Evolutionary conservation across 371 early-diverging fungal genomes (phyloP).

Genomic region (Ordospora colligata): DNA sequence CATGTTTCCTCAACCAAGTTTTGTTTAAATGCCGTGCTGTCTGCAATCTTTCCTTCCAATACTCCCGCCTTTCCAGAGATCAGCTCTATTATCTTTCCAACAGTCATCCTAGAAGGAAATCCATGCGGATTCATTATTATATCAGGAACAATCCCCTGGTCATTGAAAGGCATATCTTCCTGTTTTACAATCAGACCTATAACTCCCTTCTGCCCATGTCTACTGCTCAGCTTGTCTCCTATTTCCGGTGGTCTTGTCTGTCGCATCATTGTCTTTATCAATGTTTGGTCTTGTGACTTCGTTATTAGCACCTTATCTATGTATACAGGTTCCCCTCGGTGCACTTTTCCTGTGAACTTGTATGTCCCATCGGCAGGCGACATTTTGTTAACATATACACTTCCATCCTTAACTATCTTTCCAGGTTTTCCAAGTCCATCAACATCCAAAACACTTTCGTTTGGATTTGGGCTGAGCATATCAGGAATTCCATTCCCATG

Average conservation of each 20-base stretch:
- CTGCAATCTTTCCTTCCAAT: constrained; percentile 78
- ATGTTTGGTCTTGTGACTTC: constrained; percentile 76
- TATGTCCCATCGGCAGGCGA: constrained; percentile 63
- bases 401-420: constrained; percentile 67
- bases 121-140: constrained; percentile 99
- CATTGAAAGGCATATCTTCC: constrained; percentile 97
- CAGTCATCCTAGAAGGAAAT: constrained; percentile 99
- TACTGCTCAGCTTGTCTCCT: constrained; percentile 97
- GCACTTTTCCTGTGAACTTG: constrained; percentile 66
- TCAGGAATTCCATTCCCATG: constrained; percentile 79
- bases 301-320: constrained; percentile 72
- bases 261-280: constrained; percentile 83
- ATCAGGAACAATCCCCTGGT: constrained; percentile 84
- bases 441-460: constrained; percentile 61
- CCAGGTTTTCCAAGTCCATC: constrained; percentile 83
- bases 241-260: constrained; percentile 92
- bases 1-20: constrained; percentile 88
- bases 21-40: constrained; percentile 76
- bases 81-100: constrained; percentile 97
- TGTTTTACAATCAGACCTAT: constrained; percentile 87
- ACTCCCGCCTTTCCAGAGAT: constrained; percentile 94
- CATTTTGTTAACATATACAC: constrained; percentile 72
- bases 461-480: constrained; percentile 64
- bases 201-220: constrained; percentile 99
- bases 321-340: constrained; percentile 52